phyloP scores from a whole-genome alignment of 257 asterid genomes.

The Nicotiana obtusifolia region DNA sequence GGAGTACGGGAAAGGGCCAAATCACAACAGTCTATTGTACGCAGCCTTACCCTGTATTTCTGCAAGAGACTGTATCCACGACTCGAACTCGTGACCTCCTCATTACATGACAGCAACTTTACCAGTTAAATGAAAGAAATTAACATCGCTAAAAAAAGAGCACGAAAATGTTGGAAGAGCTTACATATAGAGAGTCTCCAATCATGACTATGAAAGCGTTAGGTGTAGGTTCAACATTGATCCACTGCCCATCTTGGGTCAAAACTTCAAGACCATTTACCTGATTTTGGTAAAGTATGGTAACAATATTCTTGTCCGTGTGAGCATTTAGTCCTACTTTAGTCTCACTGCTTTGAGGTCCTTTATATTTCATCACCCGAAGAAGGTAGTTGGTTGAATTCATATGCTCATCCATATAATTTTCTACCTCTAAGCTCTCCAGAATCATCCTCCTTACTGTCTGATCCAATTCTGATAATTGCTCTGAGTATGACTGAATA shows the following conservation, averaged over 20 bases:
- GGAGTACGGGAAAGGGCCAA: no score
- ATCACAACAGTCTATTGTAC: no score
- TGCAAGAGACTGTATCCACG: no score
- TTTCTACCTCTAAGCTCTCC: slow-evolving; percentile 39
- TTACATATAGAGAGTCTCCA: slow-evolving; percentile 45
- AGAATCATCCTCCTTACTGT: slow-evolving; percentile 39
- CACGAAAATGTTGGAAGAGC: not conserved
- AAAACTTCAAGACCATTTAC: slow-evolving; percentile 33
- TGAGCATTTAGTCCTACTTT: slow-evolving; percentile 40
- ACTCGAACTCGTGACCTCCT: no score
- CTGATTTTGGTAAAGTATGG: slow-evolving; percentile 35
- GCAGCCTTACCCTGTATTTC: no score
- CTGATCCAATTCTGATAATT: slow-evolving; percentile 36
- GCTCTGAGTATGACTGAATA: slow-evolving; percentile 22
- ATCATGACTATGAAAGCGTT: slow-evolving; percentile 39
- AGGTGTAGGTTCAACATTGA: slow-evolving; percentile 29
- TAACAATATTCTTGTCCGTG: slow-evolving; percentile 40
- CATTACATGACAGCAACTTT: no score
- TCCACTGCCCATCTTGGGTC: slow-evolving; percentile 48
- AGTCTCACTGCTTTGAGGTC: slow-evolving; percentile 26
- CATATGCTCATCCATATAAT: slow-evolving; percentile 47
- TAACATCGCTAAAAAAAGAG: not conserved
- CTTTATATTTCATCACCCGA: slow-evolving; percentile 46
- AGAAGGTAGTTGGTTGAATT: slow-evolving; percentile 37
- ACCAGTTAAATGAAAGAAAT: no score